Evolutionary conservation across 495 filamentous ascomycete species (phyloP).

Genomic region (Penicillium desertorum): DNA sequence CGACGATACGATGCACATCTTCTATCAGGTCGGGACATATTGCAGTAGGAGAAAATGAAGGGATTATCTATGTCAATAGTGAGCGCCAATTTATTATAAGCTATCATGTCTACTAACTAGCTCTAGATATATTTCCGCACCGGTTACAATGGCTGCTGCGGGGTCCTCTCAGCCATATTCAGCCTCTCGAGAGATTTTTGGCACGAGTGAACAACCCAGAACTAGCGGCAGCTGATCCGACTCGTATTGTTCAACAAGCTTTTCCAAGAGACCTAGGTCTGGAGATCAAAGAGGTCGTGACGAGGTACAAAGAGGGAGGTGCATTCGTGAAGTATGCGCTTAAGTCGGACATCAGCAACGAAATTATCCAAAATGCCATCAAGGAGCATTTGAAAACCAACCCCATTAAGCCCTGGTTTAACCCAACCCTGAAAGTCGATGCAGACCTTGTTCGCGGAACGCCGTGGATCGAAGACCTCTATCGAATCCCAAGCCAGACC

Average conservation of each 20-base stretch:
- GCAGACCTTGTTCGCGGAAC: constrained; percentile 70
- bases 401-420: constrained; percentile 86
- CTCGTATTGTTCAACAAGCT: constrained; percentile 59
- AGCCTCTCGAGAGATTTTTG: constrained; percentile 59
- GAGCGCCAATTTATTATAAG: constrained; percentile 25
- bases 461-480: constrained; percentile 95
- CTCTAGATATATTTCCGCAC: constrained; percentile 77
- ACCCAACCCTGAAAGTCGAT: constrained; percentile 70
- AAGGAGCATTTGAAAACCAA: constrained; percentile 60
- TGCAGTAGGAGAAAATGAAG: constrained; percentile 64
- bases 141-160: constrained; percentile 67
- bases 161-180: constrained; percentile 57
- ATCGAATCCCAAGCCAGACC: constrained; percentile 71
- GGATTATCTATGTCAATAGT: constrained; percentile 90
- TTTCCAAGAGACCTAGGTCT: constrained; percentile 60
- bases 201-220: constrained; percentile 60
- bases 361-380: constrained; percentile 59
- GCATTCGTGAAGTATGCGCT: constrained; percentile 87
- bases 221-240: constrained; percentile 61
- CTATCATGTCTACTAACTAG: constrained; percentile 12
- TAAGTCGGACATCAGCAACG: constrained; percentile 46
- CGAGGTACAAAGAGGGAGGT: constrained; percentile 85
- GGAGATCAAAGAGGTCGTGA: constrained; percentile 73
- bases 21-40: constrained; percentile 67
- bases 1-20: constrained; percentile 19